Conservation (phyloP, 306 rosid species). For the Echinosophora koreensis region DNA sequence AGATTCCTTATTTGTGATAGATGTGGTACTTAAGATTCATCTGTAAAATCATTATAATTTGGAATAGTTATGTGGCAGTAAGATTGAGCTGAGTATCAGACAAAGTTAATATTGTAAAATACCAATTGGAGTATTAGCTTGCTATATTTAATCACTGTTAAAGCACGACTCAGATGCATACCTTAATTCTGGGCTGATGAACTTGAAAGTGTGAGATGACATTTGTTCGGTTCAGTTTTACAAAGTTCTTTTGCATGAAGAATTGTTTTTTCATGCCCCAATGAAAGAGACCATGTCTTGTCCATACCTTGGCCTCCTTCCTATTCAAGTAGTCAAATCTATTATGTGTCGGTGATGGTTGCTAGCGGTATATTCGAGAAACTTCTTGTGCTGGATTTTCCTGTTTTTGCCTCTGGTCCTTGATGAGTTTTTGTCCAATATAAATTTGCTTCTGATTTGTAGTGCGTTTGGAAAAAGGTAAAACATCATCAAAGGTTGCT, state of each 20-base stretch:
- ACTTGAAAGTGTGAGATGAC: constrained; percentile 31
- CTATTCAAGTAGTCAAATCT: constrained; percentile 32
- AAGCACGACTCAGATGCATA: constrained; percentile 26
- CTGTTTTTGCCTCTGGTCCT: constrained; percentile 43
- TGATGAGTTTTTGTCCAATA: constrained; percentile 22
- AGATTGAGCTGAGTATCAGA: constrained; percentile 39
- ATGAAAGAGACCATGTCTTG: constrained; percentile 31
- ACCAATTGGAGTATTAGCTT: constrained; percentile 38
- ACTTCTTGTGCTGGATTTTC: constrained; percentile 29
- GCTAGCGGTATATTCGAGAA: constrained; percentile 34
- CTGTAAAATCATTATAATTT: constrained; percentile 34
- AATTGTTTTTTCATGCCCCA: constrained; percentile 8
- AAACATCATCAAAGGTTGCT: constrained; percentile 16
- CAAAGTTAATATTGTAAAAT: constrained; percentile 31
- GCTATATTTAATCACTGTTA: neutral
- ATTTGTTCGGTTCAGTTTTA: constrained; percentile 29
- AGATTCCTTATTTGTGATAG: constrained; percentile 25
- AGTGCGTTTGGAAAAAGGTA: constrained; percentile 24
- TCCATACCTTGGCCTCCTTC: constrained; percentile 38
- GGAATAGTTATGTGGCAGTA: constrained; percentile 44
- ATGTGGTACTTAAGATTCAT: constrained; percentile 43
- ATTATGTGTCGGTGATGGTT: constrained; percentile 35
- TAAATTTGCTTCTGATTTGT: constrained; percentile 8
- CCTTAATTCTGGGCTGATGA: constrained; percentile 49
- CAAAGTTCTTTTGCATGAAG: constrained; percentile 37